phyloP scores from a whole-genome alignment of 1,284 basidiomycete genomes.

The Trametes hirsuta region DNA sequence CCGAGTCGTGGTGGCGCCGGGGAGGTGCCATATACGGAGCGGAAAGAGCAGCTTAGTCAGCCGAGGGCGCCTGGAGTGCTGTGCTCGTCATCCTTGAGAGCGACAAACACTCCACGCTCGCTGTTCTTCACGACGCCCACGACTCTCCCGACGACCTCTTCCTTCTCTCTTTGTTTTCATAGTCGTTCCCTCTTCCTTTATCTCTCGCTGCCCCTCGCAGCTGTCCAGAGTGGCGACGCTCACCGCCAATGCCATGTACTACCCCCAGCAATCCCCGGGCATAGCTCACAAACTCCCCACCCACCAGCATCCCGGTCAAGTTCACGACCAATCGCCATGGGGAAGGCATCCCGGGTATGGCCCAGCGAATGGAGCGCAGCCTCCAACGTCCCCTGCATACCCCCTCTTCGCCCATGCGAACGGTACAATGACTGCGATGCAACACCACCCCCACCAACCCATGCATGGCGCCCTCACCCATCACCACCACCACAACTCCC shows the following conservation, averaged over 20 bases:
- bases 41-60: constrained; percentile 26
- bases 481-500: constrained; percentile 73
- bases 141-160: constrained; percentile 26
- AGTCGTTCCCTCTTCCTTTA: constrained; percentile 21
- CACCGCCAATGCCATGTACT: constrained; percentile 68
- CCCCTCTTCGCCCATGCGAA: constrained; percentile 71
- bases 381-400: constrained; percentile 71
- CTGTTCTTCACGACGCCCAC: constrained; percentile 36
- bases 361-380: constrained; percentile 59
- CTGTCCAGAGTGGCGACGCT: constrained; percentile 29
- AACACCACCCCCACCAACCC: constrained; percentile 60
- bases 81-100: constrained; percentile 33
- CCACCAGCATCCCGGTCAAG: constrained; percentile 43
- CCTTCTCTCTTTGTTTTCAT: constrained; percentile 22
- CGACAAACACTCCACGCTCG: constrained; percentile 34
- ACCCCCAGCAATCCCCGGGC: constrained; percentile 78
- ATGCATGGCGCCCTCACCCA: constrained; percentile 49
- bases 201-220: neutral
- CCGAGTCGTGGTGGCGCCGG: constrained; percentile 6
- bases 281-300: constrained; percentile 72
- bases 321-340: constrained; percentile 73
- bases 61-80: constrained; percentile 20
- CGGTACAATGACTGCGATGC: constrained; percentile 50
- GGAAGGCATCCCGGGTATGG: constrained; percentile 61
- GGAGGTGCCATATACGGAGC: constrained; percentile 6